Evolutionary conservation across 2,329 filamentous ascomycete species (phyloP).

Genomic region (Monosporascus sp.): DNA sequence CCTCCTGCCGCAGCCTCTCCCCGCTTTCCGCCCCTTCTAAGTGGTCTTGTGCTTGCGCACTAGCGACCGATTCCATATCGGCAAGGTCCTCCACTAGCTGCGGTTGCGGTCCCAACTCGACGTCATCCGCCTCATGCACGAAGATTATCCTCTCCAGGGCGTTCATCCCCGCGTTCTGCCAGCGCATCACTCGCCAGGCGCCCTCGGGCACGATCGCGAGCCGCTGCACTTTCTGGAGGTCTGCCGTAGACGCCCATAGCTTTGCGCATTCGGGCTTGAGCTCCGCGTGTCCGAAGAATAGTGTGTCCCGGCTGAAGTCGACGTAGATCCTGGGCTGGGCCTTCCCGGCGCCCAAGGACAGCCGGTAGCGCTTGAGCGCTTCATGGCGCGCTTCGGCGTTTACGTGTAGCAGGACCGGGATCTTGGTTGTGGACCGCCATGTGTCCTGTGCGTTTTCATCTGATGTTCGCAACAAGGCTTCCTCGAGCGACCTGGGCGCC

Average conservation of each 20-base stretch:
- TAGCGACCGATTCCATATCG: constrained; percentile 14
- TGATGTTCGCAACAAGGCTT: constrained; percentile 11
- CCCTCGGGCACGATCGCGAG: constrained; percentile 28
- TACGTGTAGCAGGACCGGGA: constrained; percentile 28
- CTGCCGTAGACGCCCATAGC: constrained; percentile 23
- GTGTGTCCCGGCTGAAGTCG: constrained; percentile 26
- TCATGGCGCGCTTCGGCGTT: constrained; percentile 28
- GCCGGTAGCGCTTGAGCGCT: constrained; percentile 25
- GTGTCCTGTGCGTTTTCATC: constrained; percentile 11
- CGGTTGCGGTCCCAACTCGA: constrained; percentile 17
- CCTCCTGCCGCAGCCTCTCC: constrained; percentile 12
- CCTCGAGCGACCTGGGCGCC: constrained; percentile 20
- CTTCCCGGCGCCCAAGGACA: constrained; percentile 21
- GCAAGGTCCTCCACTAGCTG: constrained; percentile 19
- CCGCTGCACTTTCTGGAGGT: constrained; percentile 18
- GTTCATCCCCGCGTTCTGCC: constrained; percentile 21
- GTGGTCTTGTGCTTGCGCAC: constrained; percentile 14
- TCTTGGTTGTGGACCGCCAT: constrained; percentile 25
- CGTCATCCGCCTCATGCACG: constrained; percentile 23
- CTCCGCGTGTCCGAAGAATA: constrained; percentile 26
- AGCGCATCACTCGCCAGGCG: constrained; percentile 25
- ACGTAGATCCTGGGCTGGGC: constrained; percentile 23
- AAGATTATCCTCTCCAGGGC: constrained; percentile 26
- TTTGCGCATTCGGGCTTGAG: constrained; percentile 22
- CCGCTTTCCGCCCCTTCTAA: background rate